These are phyloP conservation scores for Starmerella sp. DNA, from an alignment of 805 yeast genomes.

Conservation along the genomic window DNA sequence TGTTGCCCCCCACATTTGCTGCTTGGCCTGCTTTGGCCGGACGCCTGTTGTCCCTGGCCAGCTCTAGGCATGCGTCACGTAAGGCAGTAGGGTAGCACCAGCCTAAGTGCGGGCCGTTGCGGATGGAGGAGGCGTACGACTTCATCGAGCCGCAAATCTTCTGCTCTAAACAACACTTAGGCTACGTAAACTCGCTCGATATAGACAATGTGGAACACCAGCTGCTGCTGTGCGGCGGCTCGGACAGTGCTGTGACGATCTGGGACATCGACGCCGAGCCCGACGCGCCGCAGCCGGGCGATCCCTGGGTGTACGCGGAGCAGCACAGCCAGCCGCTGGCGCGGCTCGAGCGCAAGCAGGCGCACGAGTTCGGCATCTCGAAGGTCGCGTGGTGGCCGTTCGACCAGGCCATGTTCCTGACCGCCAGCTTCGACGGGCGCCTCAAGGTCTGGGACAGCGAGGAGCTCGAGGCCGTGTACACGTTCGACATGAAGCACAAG, in stretches of 20 bases:
- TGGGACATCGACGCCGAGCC: conserved; percentile 44
- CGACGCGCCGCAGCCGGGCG: conserved; percentile 11
- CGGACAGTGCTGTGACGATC: conserved; percentile 54
- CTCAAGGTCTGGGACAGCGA: conserved; percentile 76
- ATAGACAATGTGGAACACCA: conserved; percentile 39
- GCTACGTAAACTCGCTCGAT: conserved; percentile 50
- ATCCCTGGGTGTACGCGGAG: conserved; percentile 16
- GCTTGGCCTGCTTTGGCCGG: too few species aligned
- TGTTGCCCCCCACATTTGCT: too few species aligned
- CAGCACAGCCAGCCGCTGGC: conserved; percentile 12
- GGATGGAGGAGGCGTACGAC: conserved; percentile 7
- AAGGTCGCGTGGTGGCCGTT: conserved; percentile 76
- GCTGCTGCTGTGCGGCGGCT: conserved; percentile 57
- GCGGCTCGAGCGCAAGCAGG: conserved; percentile 20
- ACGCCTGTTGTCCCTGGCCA: too few species aligned
- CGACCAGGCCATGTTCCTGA: conserved; percentile 76
- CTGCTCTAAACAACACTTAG: conserved; percentile 22
- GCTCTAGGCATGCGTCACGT: too few species aligned
- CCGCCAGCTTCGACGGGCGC: conserved; percentile 68
- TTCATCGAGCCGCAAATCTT: conserved; percentile 18
- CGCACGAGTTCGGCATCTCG: conserved; percentile 66
- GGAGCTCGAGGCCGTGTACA: conserved; percentile 51
- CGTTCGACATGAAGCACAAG: conserved; percentile 49
- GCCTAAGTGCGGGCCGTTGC: too few species aligned
- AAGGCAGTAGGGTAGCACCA: too few species aligned